Conservation (phyloP, 140 eudicot species). For the Flaveria floridana region DNA sequence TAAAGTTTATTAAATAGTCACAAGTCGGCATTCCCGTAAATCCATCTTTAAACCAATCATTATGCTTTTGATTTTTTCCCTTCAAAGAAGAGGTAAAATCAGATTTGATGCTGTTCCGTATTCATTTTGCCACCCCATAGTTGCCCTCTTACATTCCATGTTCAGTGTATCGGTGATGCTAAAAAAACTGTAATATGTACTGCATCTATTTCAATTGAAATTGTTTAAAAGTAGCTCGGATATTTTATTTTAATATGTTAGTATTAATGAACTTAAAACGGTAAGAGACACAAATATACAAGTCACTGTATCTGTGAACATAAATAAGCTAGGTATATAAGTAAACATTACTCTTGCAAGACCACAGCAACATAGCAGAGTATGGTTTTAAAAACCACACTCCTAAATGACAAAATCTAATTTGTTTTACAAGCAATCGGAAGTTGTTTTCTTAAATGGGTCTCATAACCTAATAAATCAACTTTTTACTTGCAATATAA, state of each 20-base stretch:
- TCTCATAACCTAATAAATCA: too few relatives aligned
- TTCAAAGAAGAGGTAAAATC: conserved; percentile 13
- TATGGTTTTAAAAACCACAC: background rate
- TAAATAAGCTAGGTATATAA: background rate
- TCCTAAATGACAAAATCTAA: too few relatives aligned
- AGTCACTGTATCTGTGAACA: background rate
- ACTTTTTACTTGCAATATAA: too few relatives aligned
- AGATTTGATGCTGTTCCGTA: background rate
- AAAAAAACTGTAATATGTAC: too few relatives aligned
- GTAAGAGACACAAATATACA: background rate
- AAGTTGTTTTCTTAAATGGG: too few relatives aligned
- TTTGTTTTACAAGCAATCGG: too few relatives aligned
- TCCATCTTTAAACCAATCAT: conserved; percentile 21
- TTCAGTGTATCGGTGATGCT: background rate
- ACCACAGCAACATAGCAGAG: background rate
- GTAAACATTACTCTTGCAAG: background rate
- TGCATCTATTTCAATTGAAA: too few relatives aligned
- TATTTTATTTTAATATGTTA: too few relatives aligned
- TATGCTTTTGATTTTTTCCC: conserved; percentile 6
- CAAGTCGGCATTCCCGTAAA: conserved; percentile 24
- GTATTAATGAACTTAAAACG: background rate
- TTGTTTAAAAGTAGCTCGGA: too few relatives aligned
- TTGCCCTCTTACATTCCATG: background rate
- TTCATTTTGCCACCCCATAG: background rate
- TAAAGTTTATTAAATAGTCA: background rate